Base-by-base conservation (phyloP, 345 rosid genomes). In the Eucalyptus marginata region DNA sequence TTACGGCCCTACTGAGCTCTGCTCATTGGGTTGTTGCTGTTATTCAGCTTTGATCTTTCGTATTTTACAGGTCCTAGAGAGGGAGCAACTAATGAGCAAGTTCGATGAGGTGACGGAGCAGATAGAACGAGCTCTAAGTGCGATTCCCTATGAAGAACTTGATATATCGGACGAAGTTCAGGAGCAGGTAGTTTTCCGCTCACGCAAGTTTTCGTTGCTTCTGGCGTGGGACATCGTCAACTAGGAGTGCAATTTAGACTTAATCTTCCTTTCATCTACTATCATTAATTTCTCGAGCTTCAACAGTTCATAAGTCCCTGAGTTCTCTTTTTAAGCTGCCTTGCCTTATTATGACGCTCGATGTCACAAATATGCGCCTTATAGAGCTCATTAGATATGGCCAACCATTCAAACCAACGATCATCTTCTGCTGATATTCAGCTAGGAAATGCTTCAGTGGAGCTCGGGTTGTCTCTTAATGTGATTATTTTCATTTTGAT, bases 131-230 rank as follows among this genome's bases (percentile, higher is more conserved):
- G 95, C 97, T 81, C 92, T 98, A 88, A 93, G 96, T 90, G 92
- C 92, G 91, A 94, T 97, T 91, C 91, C 97, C 31, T 94, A 51
- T 89, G 96, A 96, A 87, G 93, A 91, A 87, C 97, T 98, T 20
- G 98, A 97, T 87, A 97, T 98, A 88, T 96, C 99, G 7, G 99
- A 97, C 91, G 99, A 98, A 96, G 99, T 98, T 88, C 97, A 95
- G 90, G 99, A 98, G 88, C 99, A 96, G 98, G 99, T 98, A 91
- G 51, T 36, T 89, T 40, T 68, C 56, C 81, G 6, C 29, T 87
- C 49, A 10, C 43, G 14, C 31, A 18, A 68, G 13, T 25, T 83
- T 36, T 44, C 22, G 17, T 52, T 47, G 31, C 58, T 33, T 29
- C 18, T 62, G 16, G 76, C 16, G 36, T 8, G 40, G 20, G 20